Evolutionary conservation across 768 basidiomycete species (phyloP), one percentile per base, ranked within the genome.

Genomic region (Rhizopogon sp.): DNA sequence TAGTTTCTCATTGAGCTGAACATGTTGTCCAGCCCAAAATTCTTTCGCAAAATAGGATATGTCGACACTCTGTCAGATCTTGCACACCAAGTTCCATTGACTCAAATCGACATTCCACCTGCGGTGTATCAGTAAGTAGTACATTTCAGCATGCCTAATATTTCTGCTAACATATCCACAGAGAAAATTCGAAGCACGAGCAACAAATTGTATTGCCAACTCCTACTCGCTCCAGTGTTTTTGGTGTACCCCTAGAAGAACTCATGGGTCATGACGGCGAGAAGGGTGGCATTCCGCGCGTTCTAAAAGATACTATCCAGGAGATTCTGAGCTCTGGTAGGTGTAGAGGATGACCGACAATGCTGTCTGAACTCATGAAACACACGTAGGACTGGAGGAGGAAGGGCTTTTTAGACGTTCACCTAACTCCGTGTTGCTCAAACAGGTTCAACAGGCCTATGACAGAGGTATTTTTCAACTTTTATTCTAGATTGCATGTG

Each of bases 361-460:
- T 39, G 31, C 41, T 44, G 17, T 16, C 17, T 39, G 16, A 50
- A 20, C 37, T 13, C 1, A 42, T 16, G 39, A 13, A 43, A 9
- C 28, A 41, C 35, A 31, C 11, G 35, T 52, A 76, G 89, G 67
- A 52, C 53, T 93, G 71, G 72, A 81, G 22, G 83, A 88, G 33
- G 88, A 90, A 57, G 92, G 92, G 0, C 71, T 94, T 2, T 94
- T 94, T 69, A 78, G 92, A 53, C 79, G 90, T n/a, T 91, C 88
- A 5, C 88, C 91, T 1, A 82, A 78, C 52, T 87, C 88, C 9
- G 76, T 75, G 1, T 66, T 90, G 60, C 74, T 93, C 28, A 81
- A 77, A 55, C 84, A 90, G 56, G 90, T 85, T 10, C 83, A 88
- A 62, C 86, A 90, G 33, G 92, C 91, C 2, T 93, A 93, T 62